Evolutionary conservation across 2,329 filamentous ascomycete species (phyloP).

Genomic region (Aureobasidium sp.): DNA sequence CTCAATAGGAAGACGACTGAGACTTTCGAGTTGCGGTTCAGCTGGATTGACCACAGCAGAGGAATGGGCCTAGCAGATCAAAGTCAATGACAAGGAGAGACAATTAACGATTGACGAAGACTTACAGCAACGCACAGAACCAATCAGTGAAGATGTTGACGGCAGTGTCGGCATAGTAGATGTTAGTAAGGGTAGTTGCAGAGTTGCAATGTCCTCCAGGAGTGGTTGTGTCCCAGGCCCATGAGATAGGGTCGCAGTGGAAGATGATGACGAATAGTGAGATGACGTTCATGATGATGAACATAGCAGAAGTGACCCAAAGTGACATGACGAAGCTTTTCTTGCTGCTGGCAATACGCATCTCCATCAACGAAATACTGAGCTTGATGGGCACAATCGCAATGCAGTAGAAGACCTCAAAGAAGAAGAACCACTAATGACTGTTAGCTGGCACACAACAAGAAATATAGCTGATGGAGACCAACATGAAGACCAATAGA

Average conservation of each 20-base stretch:
- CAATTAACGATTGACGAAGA: neutral
- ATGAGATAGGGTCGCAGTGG: slow-evolving; percentile 29
- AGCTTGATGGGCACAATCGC: slow-evolving; percentile 33
- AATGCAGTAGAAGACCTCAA: slow-evolving; percentile 32
- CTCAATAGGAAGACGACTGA: slow-evolving; percentile 33
- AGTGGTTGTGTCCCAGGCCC: slow-evolving; percentile 25
- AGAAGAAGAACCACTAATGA: slow-evolving; percentile 32
- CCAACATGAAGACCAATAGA: slow-evolving; percentile 23
- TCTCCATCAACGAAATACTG: slow-evolving; percentile 32
- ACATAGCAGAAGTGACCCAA: slow-evolving; percentile 27
- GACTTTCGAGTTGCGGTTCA: slow-evolving; percentile 36
- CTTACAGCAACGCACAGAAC: slow-evolving; percentile 30
- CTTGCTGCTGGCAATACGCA: slow-evolving; percentile 29
- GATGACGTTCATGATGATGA: slow-evolving; percentile 27
- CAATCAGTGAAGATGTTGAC: slow-evolving; percentile 34
- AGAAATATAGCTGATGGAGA: neutral
- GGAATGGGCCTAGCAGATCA: slow-evolving; percentile 30
- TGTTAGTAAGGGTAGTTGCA: slow-evolving; percentile 23
- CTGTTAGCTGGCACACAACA: slow-evolving; percentile 14
- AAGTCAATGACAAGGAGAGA: neutral
- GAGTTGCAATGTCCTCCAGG: slow-evolving; percentile 26
- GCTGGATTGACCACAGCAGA: slow-evolving; percentile 37
- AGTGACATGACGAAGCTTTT: slow-evolving; percentile 25
- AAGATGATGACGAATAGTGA: slow-evolving; percentile 33
- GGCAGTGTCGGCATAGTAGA: slow-evolving; percentile 32